These are phyloP conservation scores for Talaromyces proteolyticus DNA, from an alignment of 495 filamentous ascomycete species.

Conservation along the genomic window DNA sequence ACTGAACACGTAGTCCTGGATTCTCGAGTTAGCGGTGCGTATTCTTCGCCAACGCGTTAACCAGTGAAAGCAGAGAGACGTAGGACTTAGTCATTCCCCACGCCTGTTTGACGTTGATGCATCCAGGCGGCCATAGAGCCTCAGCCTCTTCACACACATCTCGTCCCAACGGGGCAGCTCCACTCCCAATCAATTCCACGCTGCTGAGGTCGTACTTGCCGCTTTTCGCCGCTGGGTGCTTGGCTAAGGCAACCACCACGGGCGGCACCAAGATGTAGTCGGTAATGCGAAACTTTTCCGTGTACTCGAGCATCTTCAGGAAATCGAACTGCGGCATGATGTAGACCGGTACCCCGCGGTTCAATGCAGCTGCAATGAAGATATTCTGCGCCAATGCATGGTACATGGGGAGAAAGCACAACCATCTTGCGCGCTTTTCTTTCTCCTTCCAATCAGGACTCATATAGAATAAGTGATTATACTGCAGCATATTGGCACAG, in stretches of 20 bases:
- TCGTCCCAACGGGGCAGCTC: constrained; percentile 20
- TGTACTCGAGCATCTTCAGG: constrained; percentile 27
- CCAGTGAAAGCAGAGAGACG: too few species aligned
- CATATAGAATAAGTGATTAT: constrained; percentile 36
- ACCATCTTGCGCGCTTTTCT: constrained; percentile 25
- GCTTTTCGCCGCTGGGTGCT: constrained; percentile 26
- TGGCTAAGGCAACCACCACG: constrained; percentile 39
- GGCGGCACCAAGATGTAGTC: constrained; percentile 39
- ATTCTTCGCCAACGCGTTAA: too few species aligned
- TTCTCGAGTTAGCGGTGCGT: too few species aligned
- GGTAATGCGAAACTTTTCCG: constrained; percentile 38
- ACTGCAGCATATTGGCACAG: constrained; percentile 60
- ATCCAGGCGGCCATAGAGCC: not conserved
- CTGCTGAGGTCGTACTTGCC: constrained; percentile 39
- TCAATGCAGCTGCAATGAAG: constrained; percentile 35
- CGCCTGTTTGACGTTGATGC: constrained; percentile 36
- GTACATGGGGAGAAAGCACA: constrained; percentile 71
- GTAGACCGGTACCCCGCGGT: constrained; percentile 18
- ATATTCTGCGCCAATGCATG: constrained; percentile 47
- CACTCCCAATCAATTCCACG: constrained; percentile 23
- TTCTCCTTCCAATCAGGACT: constrained; percentile 38
- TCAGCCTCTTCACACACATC: not conserved
- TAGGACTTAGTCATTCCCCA: constrained; percentile 46
- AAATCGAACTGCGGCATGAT: constrained; percentile 44
- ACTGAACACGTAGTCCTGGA: constrained; percentile 43